Evolutionary conservation across 2,329 filamentous ascomycete genomes (phyloP).

Genomic region (Fusarium virguliforme): DNA sequence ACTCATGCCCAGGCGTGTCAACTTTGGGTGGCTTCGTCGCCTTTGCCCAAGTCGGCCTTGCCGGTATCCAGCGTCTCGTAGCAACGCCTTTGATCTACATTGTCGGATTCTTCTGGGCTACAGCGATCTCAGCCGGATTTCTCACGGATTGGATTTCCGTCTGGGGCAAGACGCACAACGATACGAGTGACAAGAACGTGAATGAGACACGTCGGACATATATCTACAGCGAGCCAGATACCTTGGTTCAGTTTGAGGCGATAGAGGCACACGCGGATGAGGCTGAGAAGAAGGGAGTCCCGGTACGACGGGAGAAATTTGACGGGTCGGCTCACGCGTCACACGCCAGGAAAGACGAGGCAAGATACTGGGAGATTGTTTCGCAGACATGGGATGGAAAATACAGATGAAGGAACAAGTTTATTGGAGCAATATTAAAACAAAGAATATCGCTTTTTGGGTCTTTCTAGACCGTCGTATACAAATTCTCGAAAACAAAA

Average conservation of each 20-base stretch:
- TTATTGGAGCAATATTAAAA: not conserved
- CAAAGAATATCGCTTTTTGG: too few species aligned
- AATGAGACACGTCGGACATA: constrained; percentile 28
- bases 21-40: not conserved
- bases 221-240: constrained; percentile 31
- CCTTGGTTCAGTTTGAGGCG: constrained; percentile 2
- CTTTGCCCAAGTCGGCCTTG: constrained; percentile 19
- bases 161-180: constrained; percentile 29
- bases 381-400: constrained; percentile 10
- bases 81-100: constrained; percentile 15
- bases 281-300: constrained; percentile 1
- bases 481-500: too few species aligned
- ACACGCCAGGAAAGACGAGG: constrained; percentile 22
- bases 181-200: constrained; percentile 14
- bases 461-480: too few species aligned
- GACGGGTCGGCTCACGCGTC: constrained; percentile 22
- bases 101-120: not conserved
- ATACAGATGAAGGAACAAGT: not conserved
- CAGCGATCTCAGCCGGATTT: not conserved
- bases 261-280: constrained; percentile 13
- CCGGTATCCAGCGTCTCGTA: not conserved
- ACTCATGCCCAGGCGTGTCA: constrained; percentile 25
- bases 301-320: constrained; percentile 26
- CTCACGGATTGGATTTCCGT: constrained; percentile 14
- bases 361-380: constrained; percentile 22